A percentile compares a stretch with the other conserved stretches of the same genome.
phyloP scores from a whole-genome alignment of 345 rosid genomes.

The Pugionium dolabratum region DNA sequence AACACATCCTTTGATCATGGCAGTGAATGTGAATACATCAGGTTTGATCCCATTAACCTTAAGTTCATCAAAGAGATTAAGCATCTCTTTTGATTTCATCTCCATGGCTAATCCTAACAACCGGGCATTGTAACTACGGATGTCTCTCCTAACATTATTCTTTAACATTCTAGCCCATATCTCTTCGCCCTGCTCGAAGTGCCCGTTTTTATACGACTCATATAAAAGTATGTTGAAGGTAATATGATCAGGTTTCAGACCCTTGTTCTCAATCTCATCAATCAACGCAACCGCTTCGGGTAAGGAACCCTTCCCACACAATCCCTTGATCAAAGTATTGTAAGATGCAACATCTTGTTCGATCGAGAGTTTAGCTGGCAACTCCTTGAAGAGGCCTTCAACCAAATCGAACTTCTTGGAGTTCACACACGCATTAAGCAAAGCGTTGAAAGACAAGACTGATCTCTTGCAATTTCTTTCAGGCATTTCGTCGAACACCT shows the following conservation, averaged over 20 bases:
- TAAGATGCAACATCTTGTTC: slow-evolving; percentile 55
- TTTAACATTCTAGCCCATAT: slow-evolving; percentile 58
- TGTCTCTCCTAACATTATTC: slow-evolving; percentile 48
- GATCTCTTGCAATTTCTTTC: slow-evolving; percentile 51
- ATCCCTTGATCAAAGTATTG: slow-evolving; percentile 60
- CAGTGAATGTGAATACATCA: slow-evolving; percentile 51
- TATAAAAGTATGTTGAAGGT: slow-evolving; percentile 60
- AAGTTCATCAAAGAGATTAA: slow-evolving; percentile 47
- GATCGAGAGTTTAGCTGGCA: slow-evolving; percentile 51
- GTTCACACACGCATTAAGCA: slow-evolving; percentile 58
- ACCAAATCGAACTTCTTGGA: slow-evolving; percentile 53
- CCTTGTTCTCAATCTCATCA: slow-evolving; percentile 62
- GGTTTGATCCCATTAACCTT: slow-evolving; percentile 43
- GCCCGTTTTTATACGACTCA: slow-evolving; percentile 48
- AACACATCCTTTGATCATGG: slow-evolving; percentile 57
- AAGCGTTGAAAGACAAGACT: slow-evolving; percentile 61
- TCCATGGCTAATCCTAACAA: slow-evolving; percentile 52
- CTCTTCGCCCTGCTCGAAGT: slow-evolving; percentile 56
- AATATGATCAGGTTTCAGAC: slow-evolving; percentile 49
- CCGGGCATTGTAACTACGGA: slow-evolving; percentile 59
- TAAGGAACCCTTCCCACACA: slow-evolving; percentile 52
- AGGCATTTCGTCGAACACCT: slow-evolving; percentile 81
- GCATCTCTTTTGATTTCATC: slow-evolving; percentile 50
- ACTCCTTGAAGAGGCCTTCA: slow-evolving; percentile 45
- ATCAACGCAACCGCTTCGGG: slow-evolving; percentile 47